Evolutionary conservation across 164 flowering plant species (phyloP).

Genomic region (Macadamia integrifolia): DNA sequence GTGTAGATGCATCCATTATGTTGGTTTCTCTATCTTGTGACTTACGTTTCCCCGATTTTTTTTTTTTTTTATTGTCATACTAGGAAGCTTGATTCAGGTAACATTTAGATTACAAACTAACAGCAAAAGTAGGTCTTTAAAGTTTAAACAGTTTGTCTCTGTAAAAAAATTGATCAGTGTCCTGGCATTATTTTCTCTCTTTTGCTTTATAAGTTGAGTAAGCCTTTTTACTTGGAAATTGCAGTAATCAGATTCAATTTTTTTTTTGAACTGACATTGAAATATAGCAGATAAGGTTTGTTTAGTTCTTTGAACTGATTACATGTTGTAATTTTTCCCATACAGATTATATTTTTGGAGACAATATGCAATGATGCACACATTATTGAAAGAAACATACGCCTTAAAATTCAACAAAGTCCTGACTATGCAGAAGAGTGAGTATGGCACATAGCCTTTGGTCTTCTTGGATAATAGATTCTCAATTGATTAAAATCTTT

Average conservation of each 20-base stretch:
- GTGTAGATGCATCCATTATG: too few relatives aligned
- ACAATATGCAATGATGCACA: conserved; percentile 80
- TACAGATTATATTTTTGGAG: conserved; percentile 91
- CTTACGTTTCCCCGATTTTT: too few relatives aligned
- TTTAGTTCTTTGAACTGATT: not conserved
- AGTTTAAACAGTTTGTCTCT: too few relatives aligned
- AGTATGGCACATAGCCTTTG: conserved; percentile 17
- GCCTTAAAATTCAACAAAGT: conserved; percentile 97
- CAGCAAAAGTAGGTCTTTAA: not conserved
- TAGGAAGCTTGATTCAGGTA: too few relatives aligned
- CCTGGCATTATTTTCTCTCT: not conserved
- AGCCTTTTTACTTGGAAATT: not conserved
- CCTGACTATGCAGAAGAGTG: conserved; percentile 98
- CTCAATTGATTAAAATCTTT: not conserved
- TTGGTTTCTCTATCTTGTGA: too few relatives aligned
- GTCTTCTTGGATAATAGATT: not conserved
- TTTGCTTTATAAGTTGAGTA: not conserved
- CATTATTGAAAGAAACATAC: conserved; percentile 90
- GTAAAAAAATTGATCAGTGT: not conserved
- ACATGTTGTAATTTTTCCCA: conserved; percentile 6
- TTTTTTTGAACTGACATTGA: not conserved
- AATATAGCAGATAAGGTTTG: conserved; percentile 1
- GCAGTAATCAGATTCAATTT: not conserved
- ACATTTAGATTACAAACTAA: too few relatives aligned
- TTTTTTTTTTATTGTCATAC: too few relatives aligned